Evolutionary conservation across 345 rosid species (phyloP).

Genomic region (Crucihimalaya himalaica): DNA sequence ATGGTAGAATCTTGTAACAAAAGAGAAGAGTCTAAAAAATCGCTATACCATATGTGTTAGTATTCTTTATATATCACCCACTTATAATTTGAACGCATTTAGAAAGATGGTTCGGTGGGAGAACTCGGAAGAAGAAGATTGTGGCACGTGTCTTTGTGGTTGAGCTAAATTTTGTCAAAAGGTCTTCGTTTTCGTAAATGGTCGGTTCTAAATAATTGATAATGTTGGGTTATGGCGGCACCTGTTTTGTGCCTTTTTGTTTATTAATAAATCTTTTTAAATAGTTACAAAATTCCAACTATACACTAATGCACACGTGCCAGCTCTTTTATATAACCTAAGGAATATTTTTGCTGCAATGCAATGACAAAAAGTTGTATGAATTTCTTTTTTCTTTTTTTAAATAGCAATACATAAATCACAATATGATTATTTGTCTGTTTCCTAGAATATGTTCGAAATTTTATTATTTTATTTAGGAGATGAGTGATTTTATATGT

Average conservation of each 20-base stretch:
- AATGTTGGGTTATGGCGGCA: slow-evolving; percentile 25
- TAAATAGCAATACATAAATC: too few species aligned
- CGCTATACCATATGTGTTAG: slow-evolving; percentile 21
- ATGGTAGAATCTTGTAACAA: slow-evolving; percentile 28
- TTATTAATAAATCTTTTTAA: not conserved
- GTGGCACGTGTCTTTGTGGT: slow-evolving; percentile 57
- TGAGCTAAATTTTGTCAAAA: slow-evolving; percentile 74
- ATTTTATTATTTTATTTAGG: too few species aligned
- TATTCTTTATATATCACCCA: slow-evolving; percentile 26
- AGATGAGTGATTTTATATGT: too few species aligned
- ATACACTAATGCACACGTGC: too few species aligned
- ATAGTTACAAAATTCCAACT: not conserved
- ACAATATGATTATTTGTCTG: too few species aligned
- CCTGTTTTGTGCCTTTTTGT: slow-evolving; percentile 10
- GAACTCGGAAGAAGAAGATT: not conserved
- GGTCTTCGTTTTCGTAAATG: slow-evolving; percentile 16
- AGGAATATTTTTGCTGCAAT: too few species aligned
- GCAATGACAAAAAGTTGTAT: too few species aligned
- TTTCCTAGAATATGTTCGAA: too few species aligned
- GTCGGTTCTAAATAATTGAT: slow-evolving; percentile 51
- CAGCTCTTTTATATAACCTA: too few species aligned
- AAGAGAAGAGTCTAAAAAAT: slow-evolving; percentile 14
- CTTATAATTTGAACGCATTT: slow-evolving; percentile 23
- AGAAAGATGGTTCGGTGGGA: slow-evolving; percentile 26
- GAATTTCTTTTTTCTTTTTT: too few species aligned